phyloP scores from a whole-genome alignment of 177 flowering plant species.

The Tripterygium wilfordii region DNA sequence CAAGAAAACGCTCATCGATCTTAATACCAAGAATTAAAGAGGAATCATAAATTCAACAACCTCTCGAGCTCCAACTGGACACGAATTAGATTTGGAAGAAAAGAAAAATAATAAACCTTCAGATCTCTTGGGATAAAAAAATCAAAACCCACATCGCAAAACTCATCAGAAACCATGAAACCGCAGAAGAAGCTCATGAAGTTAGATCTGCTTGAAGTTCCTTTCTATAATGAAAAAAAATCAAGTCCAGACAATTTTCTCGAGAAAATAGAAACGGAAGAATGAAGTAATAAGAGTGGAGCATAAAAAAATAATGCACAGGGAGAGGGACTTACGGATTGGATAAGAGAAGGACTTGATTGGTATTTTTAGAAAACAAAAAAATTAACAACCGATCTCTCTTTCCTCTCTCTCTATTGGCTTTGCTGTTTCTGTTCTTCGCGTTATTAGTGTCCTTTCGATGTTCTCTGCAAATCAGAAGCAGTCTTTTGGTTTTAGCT shows the following conservation, averaged over 20 bases:
- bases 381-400: neutral
- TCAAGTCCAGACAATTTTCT: neutral
- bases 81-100: too few relatives aligned
- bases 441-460: constrained; percentile 20
- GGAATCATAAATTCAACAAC: too few relatives aligned
- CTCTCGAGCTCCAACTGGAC: too few relatives aligned
- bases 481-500: constrained; percentile 16
- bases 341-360: constrained; percentile 22
- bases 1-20: too few relatives aligned
- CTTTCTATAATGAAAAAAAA: too few relatives aligned
- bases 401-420: constrained; percentile 8
- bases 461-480: constrained; percentile 41
- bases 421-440: constrained; percentile 24
- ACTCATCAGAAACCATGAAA: too few relatives aligned
- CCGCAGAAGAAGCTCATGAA: too few relatives aligned
- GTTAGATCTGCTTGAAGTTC: too few relatives aligned
- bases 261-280: neutral
- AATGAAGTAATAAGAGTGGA: neutral
- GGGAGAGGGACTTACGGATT: constrained; percentile 34
- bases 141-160: too few relatives aligned
- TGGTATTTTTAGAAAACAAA: constrained; percentile 9
- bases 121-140: too few relatives aligned
- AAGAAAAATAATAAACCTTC: too few relatives aligned
- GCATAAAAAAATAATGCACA: constrained; percentile 6
- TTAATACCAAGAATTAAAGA: too few relatives aligned